Base-by-base conservation (phyloP, 2,329 filamentous ascomycete genomes). In the Pyrenophora graminea region DNA sequence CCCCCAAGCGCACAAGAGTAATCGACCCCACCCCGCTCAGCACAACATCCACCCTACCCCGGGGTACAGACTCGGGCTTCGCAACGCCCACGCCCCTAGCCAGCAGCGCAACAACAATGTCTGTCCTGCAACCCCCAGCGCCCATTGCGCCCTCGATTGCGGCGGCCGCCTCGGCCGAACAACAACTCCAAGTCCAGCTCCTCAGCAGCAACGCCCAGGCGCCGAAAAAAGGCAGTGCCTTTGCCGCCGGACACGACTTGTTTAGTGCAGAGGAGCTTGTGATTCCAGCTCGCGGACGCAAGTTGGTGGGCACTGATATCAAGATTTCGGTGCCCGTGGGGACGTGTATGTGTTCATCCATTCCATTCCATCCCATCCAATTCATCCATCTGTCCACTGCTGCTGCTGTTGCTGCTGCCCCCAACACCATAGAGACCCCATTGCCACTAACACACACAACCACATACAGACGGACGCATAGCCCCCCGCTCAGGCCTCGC, bases 241-340 rank as follows among this genome's bases (percentile, higher is more conserved):
- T 90, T 69, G 90, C 94, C 1, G 94, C 94, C 1, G 94, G 94
- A 31, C 97, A 97, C 77, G 94, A 99, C 75, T 71, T 99, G 51
- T 97, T 97, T 76, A 88, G 80, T 44, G 84, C 91, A 2, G 84
- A 85, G 67, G 84, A 88, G 32, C 87, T 86, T 3, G 82, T 83
- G 2, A 86, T 99, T 49, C 92, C 92, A 0, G 85, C 89, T 2
- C 82, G 90, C 53, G 92, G 91, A 61, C 91, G 96, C 76, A 91
- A 80, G 0, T 78, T 97, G 25, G 91, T 97, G 32, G 89, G 92
- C 65, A 97, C 94, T 0, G 93, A 94, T 66, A 88, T 99, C 58
- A 86, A 87, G 63, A 93, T 99, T 77, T 90, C 91, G 21, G 89
- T 97, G 41, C 94, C 94, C 0, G 88, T 85, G 4, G 91, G 90